Evolutionary conservation across 78 protist species (phyloP).

Genomic region (Neovahlkampfia damariscottae): DNA sequence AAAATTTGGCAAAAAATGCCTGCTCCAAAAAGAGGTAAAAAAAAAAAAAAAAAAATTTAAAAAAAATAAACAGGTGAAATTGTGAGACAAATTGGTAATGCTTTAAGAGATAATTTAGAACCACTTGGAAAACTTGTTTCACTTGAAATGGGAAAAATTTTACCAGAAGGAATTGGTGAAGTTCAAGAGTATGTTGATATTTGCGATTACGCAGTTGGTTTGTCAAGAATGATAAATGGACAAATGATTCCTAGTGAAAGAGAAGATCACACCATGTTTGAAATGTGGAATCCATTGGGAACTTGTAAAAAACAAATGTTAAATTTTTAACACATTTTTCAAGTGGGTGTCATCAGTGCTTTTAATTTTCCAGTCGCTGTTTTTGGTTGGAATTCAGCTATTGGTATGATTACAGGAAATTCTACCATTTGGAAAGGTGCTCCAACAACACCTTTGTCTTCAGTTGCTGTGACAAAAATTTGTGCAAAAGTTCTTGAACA

Average conservation of each 20-base stretch:
- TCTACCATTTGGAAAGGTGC: constrained; percentile 73
- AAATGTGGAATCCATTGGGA: constrained; percentile 83
- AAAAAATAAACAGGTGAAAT: too few species aligned
- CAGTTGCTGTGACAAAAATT: constrained; percentile 61
- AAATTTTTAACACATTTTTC: too few species aligned
- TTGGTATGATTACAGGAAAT: constrained; percentile 41
- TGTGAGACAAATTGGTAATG: constrained; percentile 65
- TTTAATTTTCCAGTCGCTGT: constrained; percentile 91
- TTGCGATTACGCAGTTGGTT: constrained; percentile 77
- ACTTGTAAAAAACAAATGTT: too few species aligned
- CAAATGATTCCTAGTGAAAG: constrained; percentile 73
- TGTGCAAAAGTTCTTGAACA: constrained; percentile 50
- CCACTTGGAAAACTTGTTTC: constrained; percentile 65
- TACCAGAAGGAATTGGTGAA: constrained; percentile 76
- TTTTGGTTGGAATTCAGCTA: constrained; percentile 73
- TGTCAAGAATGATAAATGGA: constrained; percentile 61
- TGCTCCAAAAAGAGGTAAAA: constrained; percentile 76
- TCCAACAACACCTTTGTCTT: constrained; percentile 45
- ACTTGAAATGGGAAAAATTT: constrained; percentile 81
- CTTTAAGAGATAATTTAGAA: constrained; percentile 35
- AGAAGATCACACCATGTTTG: constrained; percentile 61
- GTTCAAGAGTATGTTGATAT: constrained; percentile 82
- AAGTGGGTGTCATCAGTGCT: constrained; percentile 81
- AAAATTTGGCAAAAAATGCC: constrained; percentile 23
- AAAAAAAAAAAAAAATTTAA: too few species aligned